These are phyloP conservation scores for Suillus weaverae DNA, from an alignment of 768 basidiomycete species.

Conservation along the genomic window DNA sequence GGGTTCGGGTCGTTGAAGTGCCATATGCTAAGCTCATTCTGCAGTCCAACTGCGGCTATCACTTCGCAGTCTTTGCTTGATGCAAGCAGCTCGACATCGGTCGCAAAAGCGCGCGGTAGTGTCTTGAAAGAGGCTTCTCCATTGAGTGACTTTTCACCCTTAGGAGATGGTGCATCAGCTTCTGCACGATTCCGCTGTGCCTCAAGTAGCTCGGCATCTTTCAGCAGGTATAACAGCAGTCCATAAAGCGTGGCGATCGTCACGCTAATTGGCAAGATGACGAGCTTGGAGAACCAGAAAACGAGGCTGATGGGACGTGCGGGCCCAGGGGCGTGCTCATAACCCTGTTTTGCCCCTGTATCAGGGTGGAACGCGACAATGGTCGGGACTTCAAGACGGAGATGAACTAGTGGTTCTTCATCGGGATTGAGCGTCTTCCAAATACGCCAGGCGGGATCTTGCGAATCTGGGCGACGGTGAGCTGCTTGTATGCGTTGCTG, in stretches of 20 bases:
- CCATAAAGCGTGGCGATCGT: slow-evolving; percentile 76
- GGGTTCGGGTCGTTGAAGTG: slow-evolving; percentile 43
- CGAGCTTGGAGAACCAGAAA: slow-evolving; percentile 78
- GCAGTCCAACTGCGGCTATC: slow-evolving; percentile 70
- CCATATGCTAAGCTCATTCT: slow-evolving; percentile 80
- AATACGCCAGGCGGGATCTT: slow-evolving; percentile 60
- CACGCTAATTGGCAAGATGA: slow-evolving; percentile 78
- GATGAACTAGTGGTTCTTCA: slow-evolving; percentile 63
- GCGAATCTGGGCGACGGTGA: slow-evolving; percentile 29
- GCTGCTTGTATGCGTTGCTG: slow-evolving; percentile 38
- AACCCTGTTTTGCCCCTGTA: slow-evolving; percentile 24
- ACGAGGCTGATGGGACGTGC: slow-evolving; percentile 56
- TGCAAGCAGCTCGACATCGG: slow-evolving; percentile 82
- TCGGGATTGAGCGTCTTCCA: slow-evolving; percentile 80
- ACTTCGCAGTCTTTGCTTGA: slow-evolving; percentile 65
- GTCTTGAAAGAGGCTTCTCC: slow-evolving; percentile 58
- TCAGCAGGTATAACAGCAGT: slow-evolving; percentile 81
- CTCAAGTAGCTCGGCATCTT: slow-evolving; percentile 88
- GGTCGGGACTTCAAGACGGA: slow-evolving; percentile 79
- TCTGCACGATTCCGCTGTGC: slow-evolving; percentile 71
- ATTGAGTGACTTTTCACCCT: slow-evolving; percentile 34
- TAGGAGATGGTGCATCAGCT: slow-evolving; percentile 35
- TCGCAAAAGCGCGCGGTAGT: slow-evolving; percentile 76
- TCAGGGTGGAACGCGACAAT: slow-evolving; percentile 66
- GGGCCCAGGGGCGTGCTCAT: slow-evolving; percentile 40